Base-by-base conservation (phyloP, 2,329 filamentous ascomycete genomes). In the Colletotrichum lindemuthianum region DNA sequence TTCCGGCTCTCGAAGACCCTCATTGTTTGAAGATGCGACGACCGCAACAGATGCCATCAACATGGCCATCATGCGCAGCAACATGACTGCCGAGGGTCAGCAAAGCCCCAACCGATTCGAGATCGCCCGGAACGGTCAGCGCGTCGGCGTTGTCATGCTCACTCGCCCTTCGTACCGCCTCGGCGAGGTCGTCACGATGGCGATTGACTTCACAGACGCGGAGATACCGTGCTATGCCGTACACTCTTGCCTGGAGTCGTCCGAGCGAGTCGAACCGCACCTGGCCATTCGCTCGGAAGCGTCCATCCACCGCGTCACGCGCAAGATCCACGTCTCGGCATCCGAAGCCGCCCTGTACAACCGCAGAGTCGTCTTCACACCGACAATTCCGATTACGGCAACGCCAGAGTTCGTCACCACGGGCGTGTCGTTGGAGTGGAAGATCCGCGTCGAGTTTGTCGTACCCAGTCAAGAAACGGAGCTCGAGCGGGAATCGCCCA, bases 321-420 rank as follows among this genome's bases (percentile, higher is more conserved):
- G 93, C 13, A 93, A 92, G 70, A 86, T 94, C 2, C 88, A 97
- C 75, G 90, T 89, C 1, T 88, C 88, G 10, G 87, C 88, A 36
- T 92, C 92, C 32, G 93, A 97, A 75, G 93, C 92, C 37, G 91
- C 92, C 0, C 82, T 98, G 4, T 97, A 91, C 74, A 88, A 93
- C 2, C 86, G 91, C 8, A 86, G 93, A 53, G 84, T 95, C 24
- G 88, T 92, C 7, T 97, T 98, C 72, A 89, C 84, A 8, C 91
- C 93, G 0, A 91, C 92, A 0, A 93, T 99, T 52, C 96, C 96
- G 0, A 85, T 91, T 15, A 85, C 84, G 12, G 93, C 92, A 0
- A 97, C 94, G 1, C 96, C 96, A 0, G 93, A 96, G 68, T 97
- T 99, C 70, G 86, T 96, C 50, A 99, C 96, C 0, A 97, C 89